phyloP scores from a whole-genome alignment of 345 rosid species.

The Physaria fendleri region DNA sequence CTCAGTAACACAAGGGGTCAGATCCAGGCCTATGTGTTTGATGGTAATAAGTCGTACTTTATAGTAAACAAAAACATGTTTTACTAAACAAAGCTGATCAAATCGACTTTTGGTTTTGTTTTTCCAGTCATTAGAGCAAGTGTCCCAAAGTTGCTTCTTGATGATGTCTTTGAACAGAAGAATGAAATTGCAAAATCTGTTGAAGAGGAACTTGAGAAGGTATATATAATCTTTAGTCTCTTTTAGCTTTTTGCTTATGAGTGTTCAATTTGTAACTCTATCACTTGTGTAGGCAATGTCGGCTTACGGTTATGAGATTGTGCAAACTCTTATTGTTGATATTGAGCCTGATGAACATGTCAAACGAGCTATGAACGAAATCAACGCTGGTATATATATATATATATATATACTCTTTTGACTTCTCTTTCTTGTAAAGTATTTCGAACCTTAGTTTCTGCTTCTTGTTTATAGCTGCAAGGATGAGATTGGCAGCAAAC shows the following conservation, averaged over 20 bases:
- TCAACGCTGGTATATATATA: slow-evolving; percentile 53
- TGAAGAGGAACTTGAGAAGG: slow-evolving; percentile 54
- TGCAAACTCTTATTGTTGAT: slow-evolving; percentile 49
- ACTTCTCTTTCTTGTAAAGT: too few species aligned
- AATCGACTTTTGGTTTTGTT: too few species aligned
- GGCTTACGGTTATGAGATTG: slow-evolving; percentile 49
- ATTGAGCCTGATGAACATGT: slow-evolving; percentile 52
- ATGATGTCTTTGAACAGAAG: slow-evolving; percentile 54
- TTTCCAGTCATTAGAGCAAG: slow-evolving; percentile 53
- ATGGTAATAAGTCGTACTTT: too few species aligned
- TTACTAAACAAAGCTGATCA: too few species aligned
- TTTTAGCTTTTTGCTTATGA: not conserved
- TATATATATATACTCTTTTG: too few species aligned
- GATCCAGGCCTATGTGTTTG: slow-evolving; percentile 51
- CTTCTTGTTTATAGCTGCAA: slow-evolving; percentile 26
- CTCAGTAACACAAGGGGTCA: slow-evolving; percentile 49
- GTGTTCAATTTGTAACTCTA: not conserved
- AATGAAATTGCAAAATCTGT: slow-evolving; percentile 50
- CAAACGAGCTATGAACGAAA: slow-evolving; percentile 50
- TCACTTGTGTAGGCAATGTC: slow-evolving; percentile 41
- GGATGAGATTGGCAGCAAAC: slow-evolving; percentile 33
- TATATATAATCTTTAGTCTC: not conserved
- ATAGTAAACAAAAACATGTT: too few species aligned
- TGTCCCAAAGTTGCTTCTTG: slow-evolving; percentile 44
- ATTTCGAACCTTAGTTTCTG: too few species aligned